These are phyloP conservation scores for Filobasidium floriforme DNA, from an alignment of 768 basidiomycete species.

Conservation along the genomic window DNA sequence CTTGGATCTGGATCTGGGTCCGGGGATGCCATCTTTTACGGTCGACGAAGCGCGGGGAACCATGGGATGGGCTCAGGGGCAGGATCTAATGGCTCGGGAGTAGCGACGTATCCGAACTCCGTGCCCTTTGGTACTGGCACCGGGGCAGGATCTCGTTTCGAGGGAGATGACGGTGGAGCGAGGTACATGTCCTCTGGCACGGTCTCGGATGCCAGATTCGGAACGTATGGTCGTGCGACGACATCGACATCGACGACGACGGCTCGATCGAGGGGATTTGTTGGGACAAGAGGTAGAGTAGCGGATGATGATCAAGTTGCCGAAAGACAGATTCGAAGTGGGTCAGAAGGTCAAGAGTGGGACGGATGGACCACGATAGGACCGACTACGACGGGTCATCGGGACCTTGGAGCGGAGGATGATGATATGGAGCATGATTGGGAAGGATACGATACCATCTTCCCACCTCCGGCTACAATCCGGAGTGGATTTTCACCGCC, in stretches of 20 bases:
- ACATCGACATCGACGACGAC: too few relatives aligned
- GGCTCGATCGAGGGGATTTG: too few relatives aligned
- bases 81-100: conserved; percentile 11
- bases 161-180: conserved; percentile 1
- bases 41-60: too few relatives aligned
- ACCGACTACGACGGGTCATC: not conserved
- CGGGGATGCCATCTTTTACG: too few relatives aligned
- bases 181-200: not conserved
- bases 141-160: not conserved
- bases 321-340: too few relatives aligned
- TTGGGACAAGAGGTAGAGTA: too few relatives aligned
- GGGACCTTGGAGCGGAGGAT: not conserved
- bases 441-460: conserved; percentile 1
- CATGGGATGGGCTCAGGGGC: too few relatives aligned
- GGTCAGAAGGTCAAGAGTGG: too few relatives aligned
- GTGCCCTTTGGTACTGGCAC: conserved; percentile 12
- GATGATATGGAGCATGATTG: not conserved
- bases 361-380: not conserved
- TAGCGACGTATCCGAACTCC: conserved; percentile 41
- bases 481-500: not conserved
- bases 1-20: too few relatives aligned
- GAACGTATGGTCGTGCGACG: not conserved
- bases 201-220: not conserved
- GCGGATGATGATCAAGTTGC: too few relatives aligned
- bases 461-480: not conserved